Evolutionary conservation across 768 basidiomycete genomes (phyloP).

Genomic region (Boletus rubropictus): DNA sequence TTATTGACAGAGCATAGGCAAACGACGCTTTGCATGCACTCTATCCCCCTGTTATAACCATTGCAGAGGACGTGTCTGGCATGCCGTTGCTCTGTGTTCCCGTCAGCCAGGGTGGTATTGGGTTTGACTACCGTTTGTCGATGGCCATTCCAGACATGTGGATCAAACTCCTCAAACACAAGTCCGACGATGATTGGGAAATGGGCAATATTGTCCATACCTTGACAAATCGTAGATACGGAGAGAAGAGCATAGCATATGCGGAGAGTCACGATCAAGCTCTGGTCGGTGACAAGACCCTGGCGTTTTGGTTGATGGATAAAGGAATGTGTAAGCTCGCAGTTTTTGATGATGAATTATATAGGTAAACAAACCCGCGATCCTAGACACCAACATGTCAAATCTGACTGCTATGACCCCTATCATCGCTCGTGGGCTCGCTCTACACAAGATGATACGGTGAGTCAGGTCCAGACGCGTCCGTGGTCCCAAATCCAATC

Average conservation of each 20-base stretch:
- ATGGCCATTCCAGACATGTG: slow-evolving; percentile 99
- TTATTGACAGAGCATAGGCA: slow-evolving; percentile 51
- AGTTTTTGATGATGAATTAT: background rate
- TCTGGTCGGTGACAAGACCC: slow-evolving; percentile 95
- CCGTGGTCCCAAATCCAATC: background rate
- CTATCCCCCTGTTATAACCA: slow-evolving; percentile 78
- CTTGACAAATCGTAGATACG: slow-evolving; percentile 80
- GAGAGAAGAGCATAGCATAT: slow-evolving; percentile 88
- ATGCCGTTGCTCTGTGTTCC: slow-evolving; percentile 93
- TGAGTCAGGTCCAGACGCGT: slow-evolving; percentile 27
- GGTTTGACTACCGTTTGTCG: slow-evolving; percentile 95
- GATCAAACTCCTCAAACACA: slow-evolving; percentile 98
- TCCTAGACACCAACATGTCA: slow-evolving; percentile 88
- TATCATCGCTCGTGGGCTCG: slow-evolving; percentile 79
- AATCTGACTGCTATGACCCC: slow-evolving; percentile 78
- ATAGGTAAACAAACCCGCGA: background rate
- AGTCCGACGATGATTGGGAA: slow-evolving; percentile 81
- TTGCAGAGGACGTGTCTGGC: slow-evolving; percentile 98
- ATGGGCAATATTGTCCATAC: slow-evolving; percentile 83
- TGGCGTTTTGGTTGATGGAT: slow-evolving; percentile 99
- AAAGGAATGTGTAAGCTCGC: slow-evolving; percentile 91
- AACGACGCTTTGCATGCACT: slow-evolving; percentile 84
- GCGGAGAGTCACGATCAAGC: slow-evolving; percentile 99
- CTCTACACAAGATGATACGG: slow-evolving; percentile 98
- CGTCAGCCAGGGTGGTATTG: slow-evolving; percentile 78